These are phyloP conservation scores for Blastobotrys niveus DNA, from an alignment of 1,139 yeast species.

Conservation along the genomic window DNA sequence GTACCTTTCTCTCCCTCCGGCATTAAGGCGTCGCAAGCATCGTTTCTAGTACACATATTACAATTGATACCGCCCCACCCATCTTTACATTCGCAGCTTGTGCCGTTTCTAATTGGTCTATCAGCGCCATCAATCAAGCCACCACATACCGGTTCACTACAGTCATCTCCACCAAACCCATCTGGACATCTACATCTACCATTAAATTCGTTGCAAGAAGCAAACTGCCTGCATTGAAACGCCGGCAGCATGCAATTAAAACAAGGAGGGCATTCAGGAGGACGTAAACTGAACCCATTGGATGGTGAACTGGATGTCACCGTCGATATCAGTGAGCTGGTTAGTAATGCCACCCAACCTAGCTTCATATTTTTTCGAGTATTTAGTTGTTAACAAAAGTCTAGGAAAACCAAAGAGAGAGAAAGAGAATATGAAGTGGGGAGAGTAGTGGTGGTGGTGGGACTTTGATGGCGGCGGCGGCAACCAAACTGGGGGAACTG, in stretches of 20 bases:
- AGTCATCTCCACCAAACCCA: conserved; percentile 93
- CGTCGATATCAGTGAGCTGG: not conserved
- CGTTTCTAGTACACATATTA: conserved; percentile 66
- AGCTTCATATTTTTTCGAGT: too few species aligned
- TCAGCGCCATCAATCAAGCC: conserved; percentile 57
- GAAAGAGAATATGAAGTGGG: not conserved
- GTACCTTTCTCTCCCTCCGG: conserved; percentile 86
- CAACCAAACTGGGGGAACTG: too few species aligned
- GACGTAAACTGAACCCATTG: conserved; percentile 8
- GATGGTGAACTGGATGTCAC: not conserved
- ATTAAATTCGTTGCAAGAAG: conserved; percentile 75
- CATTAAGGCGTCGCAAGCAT: conserved; percentile 77
- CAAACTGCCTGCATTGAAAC: conserved; percentile 84
- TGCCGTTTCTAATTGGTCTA: conserved; percentile 55
- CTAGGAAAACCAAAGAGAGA: not conserved
- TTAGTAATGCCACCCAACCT: too few species aligned
- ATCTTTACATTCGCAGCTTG: conserved; percentile 60
- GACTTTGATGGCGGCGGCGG: not conserved
- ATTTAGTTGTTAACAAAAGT: too few species aligned
- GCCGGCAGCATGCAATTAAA: conserved; percentile 93
- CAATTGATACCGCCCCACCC: conserved; percentile 97
- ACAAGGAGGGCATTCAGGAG: conserved; percentile 34
- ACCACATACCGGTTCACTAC: conserved; percentile 88
- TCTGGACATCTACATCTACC: conserved; percentile 90
- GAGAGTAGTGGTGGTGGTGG: not conserved